Base-by-base conservation (phyloP, 352 stramenopile genomes). In the Phytophthora pinifolia region DNA sequence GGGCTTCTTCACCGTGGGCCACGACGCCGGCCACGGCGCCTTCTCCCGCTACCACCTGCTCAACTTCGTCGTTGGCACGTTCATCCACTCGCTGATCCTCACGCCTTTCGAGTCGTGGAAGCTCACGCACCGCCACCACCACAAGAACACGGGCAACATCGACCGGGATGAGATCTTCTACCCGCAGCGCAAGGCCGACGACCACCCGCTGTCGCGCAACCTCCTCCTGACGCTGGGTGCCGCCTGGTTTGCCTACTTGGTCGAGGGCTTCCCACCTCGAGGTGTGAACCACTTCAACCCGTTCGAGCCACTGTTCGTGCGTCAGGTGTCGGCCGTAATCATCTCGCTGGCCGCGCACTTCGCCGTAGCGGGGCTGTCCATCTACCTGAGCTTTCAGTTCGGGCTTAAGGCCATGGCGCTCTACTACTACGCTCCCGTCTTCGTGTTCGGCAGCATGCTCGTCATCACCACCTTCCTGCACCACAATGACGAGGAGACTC, bases 61-160 rank as follows among this genome's bases (percentile, higher is more conserved):
- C 63, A 93, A 93, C 67, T 88, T 87, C 46, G 51, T 70, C n/a
- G 66, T 91, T 15, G 83, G 83, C 34, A 88, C 74, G 37, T 54
- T 89, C 60, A 86, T 86, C 30, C 83, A 93, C 69, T 91, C 83
- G 65, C 65, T 88, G 45, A 86, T 91, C 58, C 74, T 93, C 34
- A 89, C 79, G 52, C 83, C 83, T 17, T 93, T 79, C 67, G 74
- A 90, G 64, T 74, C 72, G 41, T 93, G 83, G 80, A 88, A 90
- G 61, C 68, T 90, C 45, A 85, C 83, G 44, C 83, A 91, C 65
- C 80, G 83, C 35, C 80, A 88, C 55, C 83, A 93, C 68, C 83
- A 93, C 78, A 90, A 89, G 70, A 93, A 93, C 72, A 93, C 80
- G 56, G 83, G 83, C 59, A 91, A 90, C 69, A 84, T 91, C 44